Percentiles rank a stretch among this genome's conserved stretches.
Evolutionary conservation across 768 basidiomycete genomes (phyloP).

Genomic region (Kwoniella newhampshirensis): DNA sequence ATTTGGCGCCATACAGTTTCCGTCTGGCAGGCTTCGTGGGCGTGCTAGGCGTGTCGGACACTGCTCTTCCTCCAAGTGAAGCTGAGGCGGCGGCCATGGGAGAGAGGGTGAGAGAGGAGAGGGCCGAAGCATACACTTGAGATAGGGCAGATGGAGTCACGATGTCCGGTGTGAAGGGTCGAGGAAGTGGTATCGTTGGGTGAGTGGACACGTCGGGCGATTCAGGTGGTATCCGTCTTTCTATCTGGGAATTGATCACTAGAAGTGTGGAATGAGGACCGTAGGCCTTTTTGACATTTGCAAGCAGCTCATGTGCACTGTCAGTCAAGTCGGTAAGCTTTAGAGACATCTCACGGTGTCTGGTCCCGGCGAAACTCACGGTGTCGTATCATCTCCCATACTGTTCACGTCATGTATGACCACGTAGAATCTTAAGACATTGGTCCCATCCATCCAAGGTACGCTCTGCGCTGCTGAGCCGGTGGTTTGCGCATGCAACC

Average conservation of each 20-base stretch:
- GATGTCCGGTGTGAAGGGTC: slow-evolving; percentile 40
- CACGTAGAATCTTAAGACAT: slow-evolving; percentile 46
- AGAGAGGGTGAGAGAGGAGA: slow-evolving; percentile 41
- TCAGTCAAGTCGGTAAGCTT: neutral
- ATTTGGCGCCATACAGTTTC: slow-evolving; percentile 37
- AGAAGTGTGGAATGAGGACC: slow-evolving; percentile 52
- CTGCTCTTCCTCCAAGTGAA: slow-evolving; percentile 14
- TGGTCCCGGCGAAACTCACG: slow-evolving; percentile 26
- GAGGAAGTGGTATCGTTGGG: slow-evolving; percentile 37
- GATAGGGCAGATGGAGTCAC: slow-evolving; percentile 36
- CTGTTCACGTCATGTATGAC: slow-evolving; percentile 49
- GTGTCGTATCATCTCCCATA: slow-evolving; percentile 36
- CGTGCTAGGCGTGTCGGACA: slow-evolving; percentile 13
- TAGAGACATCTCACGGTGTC: neutral
- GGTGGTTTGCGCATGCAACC: slow-evolving; percentile 31
- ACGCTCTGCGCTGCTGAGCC: slow-evolving; percentile 21
- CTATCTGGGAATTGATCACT: slow-evolving; percentile 47
- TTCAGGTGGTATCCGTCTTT: slow-evolving; percentile 16
- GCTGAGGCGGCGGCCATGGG: slow-evolving; percentile 31
- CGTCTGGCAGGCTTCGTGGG: slow-evolving; percentile 25
- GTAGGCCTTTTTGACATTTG: slow-evolving; percentile 48
- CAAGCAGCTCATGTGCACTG: slow-evolving; percentile 45
- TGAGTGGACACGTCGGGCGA: slow-evolving; percentile 40
- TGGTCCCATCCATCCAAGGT: slow-evolving; percentile 47
- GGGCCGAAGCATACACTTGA: slow-evolving; percentile 45